Evolutionary conservation across 129 eudicot species (phyloP).

Genomic region (Mikania micrantha): DNA sequence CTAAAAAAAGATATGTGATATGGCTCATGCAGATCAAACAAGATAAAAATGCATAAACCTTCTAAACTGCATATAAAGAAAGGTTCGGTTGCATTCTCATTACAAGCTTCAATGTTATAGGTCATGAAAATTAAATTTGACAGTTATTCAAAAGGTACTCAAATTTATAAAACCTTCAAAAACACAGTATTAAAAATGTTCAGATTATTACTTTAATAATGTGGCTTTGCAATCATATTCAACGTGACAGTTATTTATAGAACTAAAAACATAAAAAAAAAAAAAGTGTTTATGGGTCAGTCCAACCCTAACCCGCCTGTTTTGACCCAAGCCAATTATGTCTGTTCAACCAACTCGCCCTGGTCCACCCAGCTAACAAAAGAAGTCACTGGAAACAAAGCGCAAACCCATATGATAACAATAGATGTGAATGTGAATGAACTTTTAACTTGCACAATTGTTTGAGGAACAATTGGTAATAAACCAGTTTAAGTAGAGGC

Average conservation of each 20-base stretch:
- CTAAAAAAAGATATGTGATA: neutral
- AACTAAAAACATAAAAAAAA: neutral
- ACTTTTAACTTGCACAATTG: neutral
- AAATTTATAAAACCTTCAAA: neutral
- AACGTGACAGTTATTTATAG: neutral
- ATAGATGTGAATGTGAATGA: neutral
- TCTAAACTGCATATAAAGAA: neutral
- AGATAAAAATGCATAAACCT: neutral
- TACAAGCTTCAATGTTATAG: neutral
- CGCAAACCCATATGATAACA: neutral
- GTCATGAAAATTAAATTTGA: neutral
- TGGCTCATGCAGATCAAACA: neutral
- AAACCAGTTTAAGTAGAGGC: slow-evolving; percentile 1
- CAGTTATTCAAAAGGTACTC: neutral
- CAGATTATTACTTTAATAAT: neutral
- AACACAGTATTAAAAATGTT: neutral
- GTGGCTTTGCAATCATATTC: neutral
- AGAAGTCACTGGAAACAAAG: neutral
- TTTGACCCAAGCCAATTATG: neutral
- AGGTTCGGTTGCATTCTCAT: neutral
- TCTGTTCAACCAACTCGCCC: neutral
- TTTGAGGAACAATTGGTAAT: neutral
- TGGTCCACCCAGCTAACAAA: neutral
- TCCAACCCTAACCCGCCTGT: neutral
- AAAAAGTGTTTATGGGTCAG: neutral